Evolutionary conservation across 2,329 filamentous ascomycete species (phyloP), one percentile per base, ranked within the genome.

Genomic region (Sporothrix pseudoabietina): DNA sequence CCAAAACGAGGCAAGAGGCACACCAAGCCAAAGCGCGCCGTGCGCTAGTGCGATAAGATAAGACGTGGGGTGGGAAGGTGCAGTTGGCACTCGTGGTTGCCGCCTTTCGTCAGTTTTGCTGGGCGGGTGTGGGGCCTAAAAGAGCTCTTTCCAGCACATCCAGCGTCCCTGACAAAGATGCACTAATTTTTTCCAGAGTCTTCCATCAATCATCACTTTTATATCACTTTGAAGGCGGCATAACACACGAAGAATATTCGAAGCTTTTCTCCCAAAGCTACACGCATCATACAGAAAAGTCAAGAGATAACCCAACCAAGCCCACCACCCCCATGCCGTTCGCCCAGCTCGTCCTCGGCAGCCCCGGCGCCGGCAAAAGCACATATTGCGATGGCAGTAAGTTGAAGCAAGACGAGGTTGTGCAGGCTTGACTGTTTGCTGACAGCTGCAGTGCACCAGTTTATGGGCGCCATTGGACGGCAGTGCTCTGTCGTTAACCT

Each of bases 401-500:
- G 55, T 49, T 9, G 22, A 12, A 5, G 5, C 3, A 54, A 22
- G 22, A 12, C 5, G 7, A 4, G 7, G 16, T 26, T 54, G 49
- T 9, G 19, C 8, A 54, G 1, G 16, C 6, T 19, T 54, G 19
- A 8, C 16, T 22, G 49, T 19, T 19, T 54, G 6, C 52, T 54
- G 22, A 54, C 52, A 6, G 19, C 2, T 2, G 4, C 6, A 52
- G 89, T 99, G 92, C 93, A 98, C 80, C 96, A 99, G 84, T 99
- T 99, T 84, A 92, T 98, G 87, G 91, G 91, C 77, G 95, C 96
- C 76, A 97, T 99, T 80, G 94, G 94, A 75, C 92, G 96, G 73
- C 94, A 97, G 82, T 97, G 94, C 85, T 97, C 94, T 19, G 90
- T 98, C 52, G 93, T 98, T 74, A 99, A 99, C 81, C 91, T 99